These are phyloP conservation scores for Tetracentron sinense DNA, from an alignment of 164 flowering plant species.

Conservation along the genomic window DNA sequence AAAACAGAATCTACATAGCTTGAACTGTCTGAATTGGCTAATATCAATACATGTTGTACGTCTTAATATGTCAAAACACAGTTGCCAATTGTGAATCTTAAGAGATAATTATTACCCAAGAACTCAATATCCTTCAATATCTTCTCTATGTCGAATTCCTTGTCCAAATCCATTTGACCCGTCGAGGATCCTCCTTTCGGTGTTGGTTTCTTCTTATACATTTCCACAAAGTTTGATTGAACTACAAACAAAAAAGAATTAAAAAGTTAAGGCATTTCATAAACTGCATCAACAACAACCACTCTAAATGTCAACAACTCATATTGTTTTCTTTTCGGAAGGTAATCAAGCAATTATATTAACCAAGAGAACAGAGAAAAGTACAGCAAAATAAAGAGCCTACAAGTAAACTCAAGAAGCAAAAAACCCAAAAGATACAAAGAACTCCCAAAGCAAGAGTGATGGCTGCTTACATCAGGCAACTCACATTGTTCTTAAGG, in stretches of 20 bases:
- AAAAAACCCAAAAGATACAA: too few species aligned
- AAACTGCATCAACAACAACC: too few species aligned
- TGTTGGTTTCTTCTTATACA: slow-evolving; percentile 20
- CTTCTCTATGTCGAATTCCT: slow-evolving; percentile 27
- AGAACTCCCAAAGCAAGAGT: too few species aligned
- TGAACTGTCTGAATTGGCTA: neutral
- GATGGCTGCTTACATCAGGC: too few species aligned
- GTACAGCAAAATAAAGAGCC: too few species aligned
- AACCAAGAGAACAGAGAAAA: too few species aligned
- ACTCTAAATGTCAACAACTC: too few species aligned
- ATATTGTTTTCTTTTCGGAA: too few species aligned
- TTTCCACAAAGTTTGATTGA: slow-evolving; percentile 1
- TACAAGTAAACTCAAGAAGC: too few species aligned
- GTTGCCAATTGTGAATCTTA: neutral
- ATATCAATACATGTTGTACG: neutral
- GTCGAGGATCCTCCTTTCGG: slow-evolving; percentile 7
- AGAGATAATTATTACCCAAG: slow-evolving; percentile 30
- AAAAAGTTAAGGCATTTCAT: too few species aligned
- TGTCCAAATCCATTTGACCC: slow-evolving; percentile 17
- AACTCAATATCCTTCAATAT: slow-evolving; percentile 50
- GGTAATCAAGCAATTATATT: too few species aligned
- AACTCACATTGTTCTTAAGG: too few species aligned
- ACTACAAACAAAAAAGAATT: neutral
- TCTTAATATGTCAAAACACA: neutral
- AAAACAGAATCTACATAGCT: neutral